Percentiles rank a stretch among this genome's conserved stretches.
Conservation (phyloP, 192 early-diverging fungal genomes). For the Haplosporangium gracile region DNA sequence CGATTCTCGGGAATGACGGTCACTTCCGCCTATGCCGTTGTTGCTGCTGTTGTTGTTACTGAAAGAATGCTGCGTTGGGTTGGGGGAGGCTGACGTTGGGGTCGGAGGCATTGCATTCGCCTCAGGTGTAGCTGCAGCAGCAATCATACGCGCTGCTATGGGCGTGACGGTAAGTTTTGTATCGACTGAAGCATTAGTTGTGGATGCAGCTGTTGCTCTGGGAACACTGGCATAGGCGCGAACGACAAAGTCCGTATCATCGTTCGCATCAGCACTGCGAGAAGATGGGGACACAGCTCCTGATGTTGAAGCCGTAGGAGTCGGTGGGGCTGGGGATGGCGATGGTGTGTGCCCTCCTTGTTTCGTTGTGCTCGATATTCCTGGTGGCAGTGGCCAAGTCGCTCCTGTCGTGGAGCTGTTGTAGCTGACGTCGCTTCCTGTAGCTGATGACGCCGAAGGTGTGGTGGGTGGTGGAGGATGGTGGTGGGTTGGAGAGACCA, state of each 20-base stretch:
- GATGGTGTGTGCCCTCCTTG: neutral
- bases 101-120: neutral
- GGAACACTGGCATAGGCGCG: neutral
- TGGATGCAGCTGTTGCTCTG: neutral
- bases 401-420: neutral
- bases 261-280: neutral
- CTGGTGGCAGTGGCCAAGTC: neutral
- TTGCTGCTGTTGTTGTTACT: neutral
- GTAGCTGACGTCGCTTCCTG: neutral
- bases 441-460: neutral
- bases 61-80: neutral
- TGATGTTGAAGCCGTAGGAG: neutral
- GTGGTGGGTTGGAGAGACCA: neutral
- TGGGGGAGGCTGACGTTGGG: neutral
- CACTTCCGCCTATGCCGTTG: neutral
- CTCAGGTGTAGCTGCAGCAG: neutral
- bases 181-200: neutral
- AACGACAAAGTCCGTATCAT: neutral
- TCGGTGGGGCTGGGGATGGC: neutral
- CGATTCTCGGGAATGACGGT: slow-evolving; percentile 7
- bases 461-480: neutral
- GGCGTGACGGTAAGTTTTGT: neutral
- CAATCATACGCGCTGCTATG: slow-evolving; percentile 3
- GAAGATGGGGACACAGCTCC: neutral
- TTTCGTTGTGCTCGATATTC: neutral